Evolutionary conservation across 371 early-diverging fungal species (phyloP).

Genomic region (Scutellospora calospora): DNA sequence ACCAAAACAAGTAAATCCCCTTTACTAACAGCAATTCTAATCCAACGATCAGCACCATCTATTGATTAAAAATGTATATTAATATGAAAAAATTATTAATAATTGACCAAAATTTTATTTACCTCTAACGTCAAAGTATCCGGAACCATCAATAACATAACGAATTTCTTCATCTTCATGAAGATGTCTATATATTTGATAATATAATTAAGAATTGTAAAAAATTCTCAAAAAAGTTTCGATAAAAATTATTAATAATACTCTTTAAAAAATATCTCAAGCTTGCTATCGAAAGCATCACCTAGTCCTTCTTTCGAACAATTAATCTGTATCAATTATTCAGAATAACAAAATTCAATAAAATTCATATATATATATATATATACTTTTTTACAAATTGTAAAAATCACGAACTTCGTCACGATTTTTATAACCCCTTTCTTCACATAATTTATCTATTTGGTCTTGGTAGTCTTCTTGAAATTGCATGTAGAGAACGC

Average conservation of each 20-base stretch:
- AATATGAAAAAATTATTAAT: not conserved
- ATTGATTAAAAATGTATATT: constrained; percentile 6
- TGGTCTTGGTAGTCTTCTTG: constrained; percentile 62
- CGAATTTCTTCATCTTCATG: constrained; percentile 98
- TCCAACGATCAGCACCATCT: constrained; percentile 84
- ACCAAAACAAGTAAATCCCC: constrained; percentile 92
- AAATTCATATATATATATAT: not conserved
- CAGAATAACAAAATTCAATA: too few species aligned
- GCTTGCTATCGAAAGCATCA: constrained; percentile 86
- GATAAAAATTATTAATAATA: constrained; percentile 42
- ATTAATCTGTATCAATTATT: constrained; percentile 57
- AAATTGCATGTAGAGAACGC: constrained; percentile 80
- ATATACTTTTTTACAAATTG: not conserved
- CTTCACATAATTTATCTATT: constrained; percentile 74
- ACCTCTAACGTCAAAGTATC: constrained; percentile 89
- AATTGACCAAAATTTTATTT: not conserved
- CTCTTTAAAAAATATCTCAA: constrained; percentile 94
- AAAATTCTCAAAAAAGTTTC: not conserved
- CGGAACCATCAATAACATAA: constrained; percentile 87
- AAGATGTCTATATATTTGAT: constrained; percentile 68
- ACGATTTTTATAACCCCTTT: constrained; percentile 89
- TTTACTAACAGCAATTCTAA: constrained; percentile 79
- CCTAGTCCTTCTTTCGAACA: constrained; percentile 82
- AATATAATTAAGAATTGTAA: not conserved
- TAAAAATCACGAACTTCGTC: constrained; percentile 57